Base-by-base conservation (phyloP, 352 stramenopile genomes). In the Phytophthora pseudosyringae region DNA sequence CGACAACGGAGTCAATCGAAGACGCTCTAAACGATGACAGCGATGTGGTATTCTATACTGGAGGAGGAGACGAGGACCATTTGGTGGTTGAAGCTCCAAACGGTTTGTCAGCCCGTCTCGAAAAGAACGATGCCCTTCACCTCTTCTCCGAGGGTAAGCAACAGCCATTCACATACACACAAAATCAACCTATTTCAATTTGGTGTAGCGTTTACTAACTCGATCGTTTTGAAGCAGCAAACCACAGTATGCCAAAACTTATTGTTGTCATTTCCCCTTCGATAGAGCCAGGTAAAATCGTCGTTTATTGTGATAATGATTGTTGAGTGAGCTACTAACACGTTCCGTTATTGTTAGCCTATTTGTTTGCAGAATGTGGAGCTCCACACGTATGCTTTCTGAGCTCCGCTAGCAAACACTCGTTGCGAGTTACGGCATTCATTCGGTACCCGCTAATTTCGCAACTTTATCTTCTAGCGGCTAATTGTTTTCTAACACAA, bases 381-480 rank as follows among this genome's bases (percentile, higher is more conserved):
- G 63, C 73, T 16, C 46, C 70, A 26, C 80, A 82, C 21, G 75
- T 92, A 12, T 81, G 86, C 45, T 92, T 77, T 48, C 47, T 90
- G 45, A 89, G 74, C 41, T 81, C 83, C 7, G 69, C 59, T 1
- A 71, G 43, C n/a, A 64, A 59, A 41, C 74, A 78, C 25, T 74
- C 64, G 8, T 35, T 68, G 26, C 67, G 78, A 40, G 78, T 77
- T 29, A 69, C 64, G 29, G 52, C 73, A 10, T 92, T 90, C 45
- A 68, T 92, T 39, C 52, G 76, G 83, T 89, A 76, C 13, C 21
- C 29, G 8, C 41, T 18, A 44, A 41, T 12, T 43, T 59, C 10
- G n/a, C 29, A 3, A 15, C 33, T 38, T 50, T 16, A 16, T 46
- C 33, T 45, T 21, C 36, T 16, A 12, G 3, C 11, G 40, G 2